Conservation (phyloP, 2,329 filamentous ascomycete species). For the Spiromastix sp. region DNA sequence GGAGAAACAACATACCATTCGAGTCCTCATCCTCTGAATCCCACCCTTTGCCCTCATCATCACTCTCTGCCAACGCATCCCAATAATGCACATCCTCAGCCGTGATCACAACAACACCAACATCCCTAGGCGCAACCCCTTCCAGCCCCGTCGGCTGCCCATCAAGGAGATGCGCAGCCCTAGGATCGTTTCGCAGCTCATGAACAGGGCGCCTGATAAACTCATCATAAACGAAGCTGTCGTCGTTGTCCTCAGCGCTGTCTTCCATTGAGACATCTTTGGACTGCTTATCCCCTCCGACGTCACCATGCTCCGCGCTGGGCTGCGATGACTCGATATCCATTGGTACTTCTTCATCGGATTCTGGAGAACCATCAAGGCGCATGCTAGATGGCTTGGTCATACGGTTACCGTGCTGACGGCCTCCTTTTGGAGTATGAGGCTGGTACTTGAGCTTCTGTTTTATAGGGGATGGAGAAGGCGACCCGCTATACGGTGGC, state of each 20-base stretch:
- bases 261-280: conserved; percentile 2
- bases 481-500: neutral
- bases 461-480: conserved; percentile 16
- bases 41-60: conserved; percentile 43
- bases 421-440: conserved; percentile 17
- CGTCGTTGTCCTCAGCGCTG: conserved; percentile 34
- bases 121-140: conserved; percentile 19
- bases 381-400: neutral
- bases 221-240: conserved; percentile 52
- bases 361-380: neutral
- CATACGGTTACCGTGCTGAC: neutral
- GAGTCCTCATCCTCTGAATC: conserved; percentile 54
- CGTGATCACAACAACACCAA: conserved; percentile 33
- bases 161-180: conserved; percentile 6
- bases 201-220: conserved; percentile 43
- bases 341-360: neutral
- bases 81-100: conserved; percentile 42
- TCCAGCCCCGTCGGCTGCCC: conserved; percentile 6
- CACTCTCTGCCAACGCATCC: conserved; percentile 45
- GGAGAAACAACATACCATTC: conserved; percentile 37
- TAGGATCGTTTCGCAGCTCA: conserved; percentile 13
- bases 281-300: neutral
- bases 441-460: conserved; percentile 28
- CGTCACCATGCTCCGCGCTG: neutral
- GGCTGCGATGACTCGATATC: neutral